Base-by-base conservation (phyloP, 1,139 yeast genomes). In the Taphrina communis region DNA sequence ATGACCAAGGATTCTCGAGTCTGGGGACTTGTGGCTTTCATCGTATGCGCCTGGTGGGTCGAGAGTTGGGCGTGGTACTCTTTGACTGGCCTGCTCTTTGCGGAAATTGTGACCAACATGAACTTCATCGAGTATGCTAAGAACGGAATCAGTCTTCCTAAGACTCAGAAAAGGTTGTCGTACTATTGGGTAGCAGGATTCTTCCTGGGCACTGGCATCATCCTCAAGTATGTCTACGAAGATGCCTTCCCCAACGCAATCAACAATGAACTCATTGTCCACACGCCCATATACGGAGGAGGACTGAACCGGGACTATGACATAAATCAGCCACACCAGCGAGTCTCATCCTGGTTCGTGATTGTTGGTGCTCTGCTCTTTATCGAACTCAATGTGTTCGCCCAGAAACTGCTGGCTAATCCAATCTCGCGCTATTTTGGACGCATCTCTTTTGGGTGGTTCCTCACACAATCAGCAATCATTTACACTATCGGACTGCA, bases 291-390 rank as follows among this genome's bases (percentile, higher is more conserved):
- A 11, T 63, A 63, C 56, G 67, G 67, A 11, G 67, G 67, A 11
- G 67, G 67, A 17, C 67, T 63, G 38, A 63, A 55, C 25, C 35
- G 67, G n/a, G 61, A 63, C 36, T 53, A 35, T 14, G 42, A 53
- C 17, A 31, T 55, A 19, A 63, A 63, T 55, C 55, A 63, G 39
- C 67, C 67, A 1, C 60, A 53, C 42, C 67, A 63, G 56, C 42
- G 67, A 12, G 59, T 63, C 38, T 63, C 67, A n/a, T 63, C 67
- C 48, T 63, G 67, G 67, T 63, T 63, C 36, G 67, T 63, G 17
- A 55, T 63, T n/a, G 67, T 63, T 21, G 67, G 67, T 48, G 42
- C 53, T 46, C 60, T 63, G 39, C 25, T 63, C 53, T 63, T 63
- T 14, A 53, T 63, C 56, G 67, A 63, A 25, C 44, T 63, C 50